Evolutionary conservation across 257 asterid species (phyloP).

Genomic region (Solanum lycopersicoides): DNA sequence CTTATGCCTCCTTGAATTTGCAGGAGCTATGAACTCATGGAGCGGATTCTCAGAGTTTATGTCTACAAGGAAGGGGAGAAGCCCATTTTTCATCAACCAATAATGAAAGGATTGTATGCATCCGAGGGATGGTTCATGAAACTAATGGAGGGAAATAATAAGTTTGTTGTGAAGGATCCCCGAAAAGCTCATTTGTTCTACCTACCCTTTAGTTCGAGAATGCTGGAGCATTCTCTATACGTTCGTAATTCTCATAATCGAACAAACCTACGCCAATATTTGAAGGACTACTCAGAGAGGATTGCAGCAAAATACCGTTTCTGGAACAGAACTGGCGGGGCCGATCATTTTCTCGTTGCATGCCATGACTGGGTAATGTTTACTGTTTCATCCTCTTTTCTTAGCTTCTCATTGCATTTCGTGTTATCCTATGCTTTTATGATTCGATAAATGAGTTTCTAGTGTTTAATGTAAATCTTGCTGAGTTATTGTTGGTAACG

Average conservation of each 20-base stretch:
- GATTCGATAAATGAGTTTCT: not conserved
- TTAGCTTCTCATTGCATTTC: not conserved
- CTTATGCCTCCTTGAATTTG: not conserved
- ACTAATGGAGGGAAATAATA: conserved; percentile 75
- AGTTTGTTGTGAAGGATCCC: conserved; percentile 63
- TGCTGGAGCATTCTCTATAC: conserved; percentile 51
- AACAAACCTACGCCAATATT: conserved; percentile 56
- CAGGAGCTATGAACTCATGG: conserved; percentile 94
- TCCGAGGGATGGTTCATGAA: conserved; percentile 98
- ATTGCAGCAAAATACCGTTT: conserved; percentile 71
- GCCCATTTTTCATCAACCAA: conserved; percentile 84
- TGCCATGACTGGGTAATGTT: conserved; percentile 89
- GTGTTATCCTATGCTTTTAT: not conserved
- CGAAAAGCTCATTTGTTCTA: conserved; percentile 76
- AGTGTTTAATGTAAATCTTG: not conserved
- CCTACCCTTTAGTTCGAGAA: conserved; percentile 82
- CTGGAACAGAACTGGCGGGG: conserved; percentile 94
- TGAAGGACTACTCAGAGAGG: conserved; percentile 62
- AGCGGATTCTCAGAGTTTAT: conserved; percentile 53
- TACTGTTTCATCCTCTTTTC: not conserved
- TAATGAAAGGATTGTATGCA: conserved; percentile 72
- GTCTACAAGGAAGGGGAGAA: conserved; percentile 73
- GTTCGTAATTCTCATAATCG: conserved; percentile 73
- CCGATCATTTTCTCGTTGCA: conserved; percentile 91
- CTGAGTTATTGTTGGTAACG: not conserved